Percentiles rank a stretch among this genome's conserved stretches.
phyloP scores from a whole-genome alignment of 2,329 filamentous ascomycete species.

The Paecilomyces formosus region DNA sequence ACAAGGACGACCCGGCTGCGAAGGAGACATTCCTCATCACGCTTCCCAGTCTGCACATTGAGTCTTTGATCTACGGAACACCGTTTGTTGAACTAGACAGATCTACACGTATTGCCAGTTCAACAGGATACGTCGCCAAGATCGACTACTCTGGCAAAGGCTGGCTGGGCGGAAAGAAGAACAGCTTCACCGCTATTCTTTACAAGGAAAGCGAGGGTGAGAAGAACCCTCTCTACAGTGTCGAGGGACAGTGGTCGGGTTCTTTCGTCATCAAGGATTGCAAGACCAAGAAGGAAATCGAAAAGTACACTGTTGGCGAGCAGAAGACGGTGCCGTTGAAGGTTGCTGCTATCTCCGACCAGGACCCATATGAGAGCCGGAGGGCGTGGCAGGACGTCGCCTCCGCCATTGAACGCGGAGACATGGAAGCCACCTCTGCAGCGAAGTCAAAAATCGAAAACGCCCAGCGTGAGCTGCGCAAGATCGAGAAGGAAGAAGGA shows the following conservation, averaged over 20 bases:
- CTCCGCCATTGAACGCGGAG: conserved; percentile 67
- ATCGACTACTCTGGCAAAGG: conserved; percentile 91
- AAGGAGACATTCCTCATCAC: conserved; percentile 80
- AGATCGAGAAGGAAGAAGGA: conserved; percentile 66
- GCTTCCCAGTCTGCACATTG: conserved; percentile 83
- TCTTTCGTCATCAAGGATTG: conserved; percentile 70
- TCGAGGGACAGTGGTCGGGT: conserved; percentile 86
- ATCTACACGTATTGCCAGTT: conserved; percentile 76
- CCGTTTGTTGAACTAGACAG: conserved; percentile 90
- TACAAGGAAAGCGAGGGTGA: conserved; percentile 61
- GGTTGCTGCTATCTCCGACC: conserved; percentile 65
- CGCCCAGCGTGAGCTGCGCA: conserved; percentile 69
- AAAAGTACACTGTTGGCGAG: conserved; percentile 54
- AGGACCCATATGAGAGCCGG: conserved; percentile 81
- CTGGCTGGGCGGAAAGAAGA: conserved; percentile 95
- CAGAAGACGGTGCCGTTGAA: conserved; percentile 58
- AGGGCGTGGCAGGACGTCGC: conserved; percentile 85
- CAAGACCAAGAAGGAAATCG: conserved; percentile 44
- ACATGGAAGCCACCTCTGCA: conserved; percentile 69
- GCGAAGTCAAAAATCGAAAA: conserved; percentile 91
- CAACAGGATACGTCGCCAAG: conserved; percentile 76
- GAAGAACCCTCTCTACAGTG: conserved; percentile 65
- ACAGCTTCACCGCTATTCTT: conserved; percentile 70
- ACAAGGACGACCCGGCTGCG: conserved; percentile 30
- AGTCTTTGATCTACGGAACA: conserved; percentile 66